Conservation (phyloP, 2,329 filamentous ascomycete species). For the Fusarium fracticaudum region DNA sequence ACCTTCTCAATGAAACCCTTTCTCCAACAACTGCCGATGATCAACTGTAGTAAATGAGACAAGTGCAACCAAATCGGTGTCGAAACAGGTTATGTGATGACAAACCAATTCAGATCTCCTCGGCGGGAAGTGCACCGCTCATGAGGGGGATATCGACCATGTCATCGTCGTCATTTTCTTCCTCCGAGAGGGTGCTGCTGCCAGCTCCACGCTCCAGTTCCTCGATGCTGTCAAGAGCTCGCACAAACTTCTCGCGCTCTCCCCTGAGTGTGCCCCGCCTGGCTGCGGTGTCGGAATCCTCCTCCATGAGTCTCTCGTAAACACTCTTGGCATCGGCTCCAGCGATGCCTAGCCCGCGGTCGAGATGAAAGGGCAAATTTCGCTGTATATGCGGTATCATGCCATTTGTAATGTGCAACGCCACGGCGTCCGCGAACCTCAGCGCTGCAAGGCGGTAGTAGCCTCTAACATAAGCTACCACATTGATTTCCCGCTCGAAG, state of each 20-base stretch:
- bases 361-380: conserved; percentile 54
- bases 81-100: background rate
- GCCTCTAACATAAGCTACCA: conserved; percentile 70
- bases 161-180: conserved; percentile 23
- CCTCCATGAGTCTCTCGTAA: conserved; percentile 59
- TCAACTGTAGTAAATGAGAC: background rate
- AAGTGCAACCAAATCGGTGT: background rate
- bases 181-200: conserved; percentile 29
- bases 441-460: conserved; percentile 75
- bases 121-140: conserved; percentile 36
- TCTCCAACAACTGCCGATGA: background rate
- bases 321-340: conserved; percentile 42
- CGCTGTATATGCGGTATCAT: conserved; percentile 57
- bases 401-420: conserved; percentile 59
- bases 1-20: background rate
- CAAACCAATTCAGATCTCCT: conserved; percentile 26
- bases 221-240: conserved; percentile 58
- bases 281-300: conserved; percentile 55
- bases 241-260: conserved; percentile 58
- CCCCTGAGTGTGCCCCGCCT: conserved; percentile 54
- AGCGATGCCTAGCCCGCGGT: conserved; percentile 55
- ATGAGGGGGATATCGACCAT: conserved; percentile 25
- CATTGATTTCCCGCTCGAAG: conserved; percentile 61
- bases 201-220: conserved; percentile 51
- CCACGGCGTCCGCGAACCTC: conserved; percentile 69